Percentiles rank a stretch among this genome's conserved stretches.
These are phyloP conservation scores for Leccinellum albellum DNA, from an alignment of 768 basidiomycete genomes.

Conservation along the genomic window DNA sequence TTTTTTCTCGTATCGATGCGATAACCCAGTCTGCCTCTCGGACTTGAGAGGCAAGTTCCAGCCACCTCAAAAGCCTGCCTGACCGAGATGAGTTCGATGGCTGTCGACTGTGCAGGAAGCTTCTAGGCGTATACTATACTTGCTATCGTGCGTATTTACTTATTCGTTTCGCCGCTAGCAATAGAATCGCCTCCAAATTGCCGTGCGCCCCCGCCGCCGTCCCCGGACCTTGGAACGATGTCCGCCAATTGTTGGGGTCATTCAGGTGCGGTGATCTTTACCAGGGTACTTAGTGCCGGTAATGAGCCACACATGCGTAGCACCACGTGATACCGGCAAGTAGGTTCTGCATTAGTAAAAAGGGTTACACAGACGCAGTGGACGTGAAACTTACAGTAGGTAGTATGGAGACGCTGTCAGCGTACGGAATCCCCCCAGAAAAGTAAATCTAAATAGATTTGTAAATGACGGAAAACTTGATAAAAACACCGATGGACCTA, in stretches of 20 bases:
- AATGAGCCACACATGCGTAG: constrained; percentile 2
- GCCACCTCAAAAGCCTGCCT: background rate
- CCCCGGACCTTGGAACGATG: constrained; percentile 6
- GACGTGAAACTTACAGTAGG: constrained; percentile 19
- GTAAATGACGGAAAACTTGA: background rate
- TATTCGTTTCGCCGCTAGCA: constrained; percentile 5
- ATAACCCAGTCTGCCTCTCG: constrained; percentile 2
- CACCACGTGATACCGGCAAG: constrained; percentile 28
- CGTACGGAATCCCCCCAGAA: background rate
- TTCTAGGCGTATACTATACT: constrained; percentile 10
- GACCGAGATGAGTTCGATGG: constrained; percentile 8
- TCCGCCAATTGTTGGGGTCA: background rate
- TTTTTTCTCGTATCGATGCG: background rate
- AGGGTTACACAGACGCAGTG: constrained; percentile 9
- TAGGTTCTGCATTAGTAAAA: constrained; percentile 18
- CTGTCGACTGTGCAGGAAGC: constrained; percentile 3
- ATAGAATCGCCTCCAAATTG: constrained; percentile 4
- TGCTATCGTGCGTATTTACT: constrained; percentile 7
- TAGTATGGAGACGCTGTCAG: constrained; percentile 24
- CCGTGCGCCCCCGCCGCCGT: background rate
- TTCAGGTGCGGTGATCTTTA: background rate
- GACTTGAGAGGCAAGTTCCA: constrained; percentile 13
- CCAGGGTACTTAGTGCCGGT: background rate
- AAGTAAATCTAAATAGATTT: background rate
- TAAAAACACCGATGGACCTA: constrained; percentile 14